phyloP scores from a whole-genome alignment of 208 protist species.

The Trypanosoma conorhini region DNA sequence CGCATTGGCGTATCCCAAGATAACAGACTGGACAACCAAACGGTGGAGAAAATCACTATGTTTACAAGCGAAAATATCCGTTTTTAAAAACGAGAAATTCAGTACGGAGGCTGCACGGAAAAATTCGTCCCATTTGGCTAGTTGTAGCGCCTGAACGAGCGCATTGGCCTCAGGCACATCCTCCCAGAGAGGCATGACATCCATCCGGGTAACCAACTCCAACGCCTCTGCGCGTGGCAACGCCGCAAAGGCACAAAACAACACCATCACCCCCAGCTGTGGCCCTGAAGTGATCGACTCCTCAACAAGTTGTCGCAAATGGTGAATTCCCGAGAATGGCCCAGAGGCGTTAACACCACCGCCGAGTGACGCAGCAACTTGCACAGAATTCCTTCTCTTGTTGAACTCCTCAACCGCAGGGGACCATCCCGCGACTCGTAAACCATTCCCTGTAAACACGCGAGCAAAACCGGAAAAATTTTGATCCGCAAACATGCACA shows the following conservation, averaged over 20 bases:
- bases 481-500: slow-evolving; percentile 20
- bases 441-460: slow-evolving; percentile 13
- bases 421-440: slow-evolving; percentile 16
- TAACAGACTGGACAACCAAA: slow-evolving; percentile 4
- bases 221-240: slow-evolving; percentile 39
- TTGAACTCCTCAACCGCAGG: slow-evolving; percentile 8
- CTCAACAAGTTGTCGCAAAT: slow-evolving; percentile 20
- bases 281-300: slow-evolving; percentile 16
- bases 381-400: not conserved
- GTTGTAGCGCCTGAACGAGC: slow-evolving; percentile 32
- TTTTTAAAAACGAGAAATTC: slow-evolving; percentile 13
- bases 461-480: slow-evolving; percentile 21
- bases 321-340: not conserved
- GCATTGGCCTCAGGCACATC: slow-evolving; percentile 22
- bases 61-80: slow-evolving; percentile 26
- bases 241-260: slow-evolving; percentile 44
- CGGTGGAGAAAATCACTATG: slow-evolving; percentile 15
- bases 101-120: slow-evolving; percentile 8
- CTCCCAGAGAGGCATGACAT: slow-evolving; percentile 43
- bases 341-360: slow-evolving; percentile 3
- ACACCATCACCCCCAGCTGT: slow-evolving; percentile 32
- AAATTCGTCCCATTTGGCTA: slow-evolving; percentile 33
- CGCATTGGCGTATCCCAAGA: slow-evolving; percentile 4
- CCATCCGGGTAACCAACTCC: slow-evolving; percentile 25
- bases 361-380: slow-evolving; percentile 7